These are phyloP conservation scores for Sugiyamaella novakii DNA, from an alignment of 1,139 yeast species.

Conservation along the genomic window DNA sequence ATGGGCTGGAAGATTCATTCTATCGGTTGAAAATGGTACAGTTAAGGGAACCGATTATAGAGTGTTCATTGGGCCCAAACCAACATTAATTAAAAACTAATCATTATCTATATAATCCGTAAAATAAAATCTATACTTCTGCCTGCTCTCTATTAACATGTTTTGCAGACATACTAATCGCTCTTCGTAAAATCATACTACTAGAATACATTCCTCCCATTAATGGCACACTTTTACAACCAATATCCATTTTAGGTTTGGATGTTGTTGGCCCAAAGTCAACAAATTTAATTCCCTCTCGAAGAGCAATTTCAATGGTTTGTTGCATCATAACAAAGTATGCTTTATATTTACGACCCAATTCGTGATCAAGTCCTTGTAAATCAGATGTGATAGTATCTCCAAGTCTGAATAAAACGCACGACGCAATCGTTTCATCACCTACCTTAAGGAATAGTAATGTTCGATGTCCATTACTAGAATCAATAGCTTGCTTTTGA, in stretches of 20 bases:
- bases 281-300: slow-evolving; percentile 47
- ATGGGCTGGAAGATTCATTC: slow-evolving; percentile 15
- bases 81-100: too few relatives aligned
- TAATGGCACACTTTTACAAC: slow-evolving; percentile 46
- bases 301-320: slow-evolving; percentile 47
- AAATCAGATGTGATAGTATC: slow-evolving; percentile 51
- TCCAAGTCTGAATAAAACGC: slow-evolving; percentile 49
- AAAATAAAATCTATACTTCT: too few relatives aligned
- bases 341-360: slow-evolving; percentile 47
- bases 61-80: background rate
- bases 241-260: slow-evolving; percentile 49
- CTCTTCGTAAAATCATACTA: slow-evolving; percentile 13
- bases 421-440: slow-evolving; percentile 46
- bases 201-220: slow-evolving; percentile 41
- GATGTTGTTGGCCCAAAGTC: slow-evolving; percentile 49
- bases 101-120: too few relatives aligned
- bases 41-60: slow-evolving; percentile 5
- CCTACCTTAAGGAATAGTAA: slow-evolving; percentile 47
- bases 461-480: slow-evolving; percentile 40
- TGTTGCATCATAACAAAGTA: slow-evolving; percentile 55
- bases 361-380: slow-evolving; percentile 50
- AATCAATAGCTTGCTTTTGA: slow-evolving; percentile 32
- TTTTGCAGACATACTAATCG: slow-evolving; percentile 19
- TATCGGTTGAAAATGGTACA: slow-evolving; percentile 3
- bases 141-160: slow-evolving; percentile 15